These are phyloP conservation scores for Dalbergia cultrata DNA, from an alignment of 306 rosid species.

Conservation along the genomic window DNA sequence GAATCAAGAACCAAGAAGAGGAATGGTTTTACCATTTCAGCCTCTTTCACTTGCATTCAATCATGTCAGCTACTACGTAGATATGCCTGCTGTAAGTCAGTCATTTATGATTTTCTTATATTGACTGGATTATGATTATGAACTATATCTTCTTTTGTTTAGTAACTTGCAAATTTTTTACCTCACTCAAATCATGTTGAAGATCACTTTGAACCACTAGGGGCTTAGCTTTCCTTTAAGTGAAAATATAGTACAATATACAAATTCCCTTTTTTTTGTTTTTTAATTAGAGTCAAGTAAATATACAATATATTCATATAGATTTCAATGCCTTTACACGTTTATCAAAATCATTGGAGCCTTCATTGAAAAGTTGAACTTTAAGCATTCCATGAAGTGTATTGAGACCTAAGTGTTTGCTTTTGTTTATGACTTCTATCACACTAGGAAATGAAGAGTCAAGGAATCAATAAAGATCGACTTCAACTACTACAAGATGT, in stretches of 20 bases:
- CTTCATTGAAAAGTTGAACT: background rate
- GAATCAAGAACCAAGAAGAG: constrained; percentile 33
- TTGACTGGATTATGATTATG: background rate
- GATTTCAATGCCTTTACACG: background rate
- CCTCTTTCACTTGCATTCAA: constrained; percentile 69
- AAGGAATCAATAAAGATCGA: constrained; percentile 55
- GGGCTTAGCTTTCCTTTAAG: background rate
- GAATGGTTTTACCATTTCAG: constrained; percentile 74
- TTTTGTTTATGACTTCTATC: background rate
- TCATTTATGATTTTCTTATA: background rate
- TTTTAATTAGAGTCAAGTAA: background rate
- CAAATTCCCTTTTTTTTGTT: background rate
- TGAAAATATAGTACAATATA: background rate
- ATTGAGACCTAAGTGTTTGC: background rate
- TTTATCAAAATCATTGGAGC: background rate
- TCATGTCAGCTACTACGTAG: constrained; percentile 73
- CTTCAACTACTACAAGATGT: constrained; percentile 72
- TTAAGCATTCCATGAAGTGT: background rate
- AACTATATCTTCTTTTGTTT: background rate
- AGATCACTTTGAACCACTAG: background rate
- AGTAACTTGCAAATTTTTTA: background rate
- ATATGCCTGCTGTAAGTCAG: constrained; percentile 71
- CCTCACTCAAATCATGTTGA: background rate
- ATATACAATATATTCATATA: background rate
- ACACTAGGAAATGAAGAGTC: constrained; percentile 69